A percentile compares a stretch with the other conserved stretches of the same genome.
phyloP scores from a whole-genome alignment of 2,329 filamentous ascomycete species.

The Neophaeococcomyces aloes region DNA sequence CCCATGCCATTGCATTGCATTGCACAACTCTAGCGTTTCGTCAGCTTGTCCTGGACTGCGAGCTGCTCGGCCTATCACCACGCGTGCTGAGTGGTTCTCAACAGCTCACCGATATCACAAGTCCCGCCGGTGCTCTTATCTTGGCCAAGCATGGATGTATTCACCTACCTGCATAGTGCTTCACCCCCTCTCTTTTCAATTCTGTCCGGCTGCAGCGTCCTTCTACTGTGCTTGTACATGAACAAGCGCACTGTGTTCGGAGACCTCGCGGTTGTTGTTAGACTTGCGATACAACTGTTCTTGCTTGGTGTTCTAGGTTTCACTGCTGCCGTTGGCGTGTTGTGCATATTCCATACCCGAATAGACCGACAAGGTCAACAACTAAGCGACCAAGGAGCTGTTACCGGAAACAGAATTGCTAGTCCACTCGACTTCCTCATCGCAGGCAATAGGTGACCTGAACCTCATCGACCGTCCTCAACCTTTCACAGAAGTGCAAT shows the following conservation, averaged over 20 bases:
- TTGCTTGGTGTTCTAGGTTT: background rate
- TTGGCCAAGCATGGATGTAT: background rate
- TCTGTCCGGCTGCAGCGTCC: background rate
- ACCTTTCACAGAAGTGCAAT: too few relatives aligned
- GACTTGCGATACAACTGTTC: slow-evolving; percentile 1
- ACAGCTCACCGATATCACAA: background rate
- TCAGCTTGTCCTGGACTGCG: background rate
- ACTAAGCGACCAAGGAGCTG: background rate
- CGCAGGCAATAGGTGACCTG: too few relatives aligned
- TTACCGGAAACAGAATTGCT: background rate
- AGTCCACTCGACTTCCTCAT: slow-evolving; percentile 3
- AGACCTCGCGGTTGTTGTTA: background rate
- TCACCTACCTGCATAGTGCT: background rate
- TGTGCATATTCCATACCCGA: slow-evolving; percentile 2
- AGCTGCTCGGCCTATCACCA: background rate
- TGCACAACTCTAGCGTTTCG: background rate
- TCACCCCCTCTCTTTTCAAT: background rate
- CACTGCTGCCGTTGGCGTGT: background rate
- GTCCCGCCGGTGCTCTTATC: background rate
- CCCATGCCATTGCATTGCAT: background rate
- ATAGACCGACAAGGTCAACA: background rate
- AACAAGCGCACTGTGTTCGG: background rate
- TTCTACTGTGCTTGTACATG: background rate
- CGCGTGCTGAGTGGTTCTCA: slow-evolving; percentile 2
- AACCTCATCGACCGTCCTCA: too few relatives aligned